Evolutionary conservation across 75 land plant genomes (phyloP), one percentile per base, ranked within the genome.

Genomic region (Azolla pinnata): DNA sequence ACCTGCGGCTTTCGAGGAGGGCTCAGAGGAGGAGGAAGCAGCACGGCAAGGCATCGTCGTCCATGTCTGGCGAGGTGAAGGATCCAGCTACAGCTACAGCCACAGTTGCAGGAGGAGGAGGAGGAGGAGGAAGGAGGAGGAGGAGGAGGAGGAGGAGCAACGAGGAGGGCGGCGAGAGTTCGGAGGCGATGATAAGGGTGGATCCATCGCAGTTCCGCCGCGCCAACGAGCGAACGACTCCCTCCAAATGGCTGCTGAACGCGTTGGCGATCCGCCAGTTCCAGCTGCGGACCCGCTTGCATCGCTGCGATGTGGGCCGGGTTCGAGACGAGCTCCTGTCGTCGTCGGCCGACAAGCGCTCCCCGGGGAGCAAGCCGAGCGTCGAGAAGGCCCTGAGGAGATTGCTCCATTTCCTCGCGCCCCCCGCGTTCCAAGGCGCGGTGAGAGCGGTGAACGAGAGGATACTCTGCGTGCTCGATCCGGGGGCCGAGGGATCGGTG

Each of bases 381-480:
- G n/a, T 89, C 51, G 98, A 93, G 57, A 73, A 66, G 29, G 73
- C 81, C 12, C 58, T 93, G 2, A 61, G 81, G 31, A 70, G 69
- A 51, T 61, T 93, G 61, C 85, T 93, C 21, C 54, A 56, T 30
- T 81, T 75, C 50, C 74, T 93, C 49, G 78, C 77, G 61, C 81
- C 98, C 5, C 90, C 85, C 35, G 75, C 90, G 20, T 89, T 93
- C 53, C 88, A 83, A 69, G 82, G 80, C 31, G 70, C 96, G 19
- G 78, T 93, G 44, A 93, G 79, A 64, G 90, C 83, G 0, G 74
- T 93, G 44, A 86, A 93, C 56, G 87, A 89, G 67, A 81, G 70
- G 28, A 63, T 93, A 21, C 67, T 93, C 1, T 68, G 80, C 5
- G 74, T 86, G 1, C 63, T 93, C 67, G 98, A 93, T 59, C 75